A percentile compares a stretch with the other conserved stretches of the same genome.
phyloP scores from a whole-genome alignment of 1,284 basidiomycete genomes.

The Cryptococcus neoformans region DNA sequence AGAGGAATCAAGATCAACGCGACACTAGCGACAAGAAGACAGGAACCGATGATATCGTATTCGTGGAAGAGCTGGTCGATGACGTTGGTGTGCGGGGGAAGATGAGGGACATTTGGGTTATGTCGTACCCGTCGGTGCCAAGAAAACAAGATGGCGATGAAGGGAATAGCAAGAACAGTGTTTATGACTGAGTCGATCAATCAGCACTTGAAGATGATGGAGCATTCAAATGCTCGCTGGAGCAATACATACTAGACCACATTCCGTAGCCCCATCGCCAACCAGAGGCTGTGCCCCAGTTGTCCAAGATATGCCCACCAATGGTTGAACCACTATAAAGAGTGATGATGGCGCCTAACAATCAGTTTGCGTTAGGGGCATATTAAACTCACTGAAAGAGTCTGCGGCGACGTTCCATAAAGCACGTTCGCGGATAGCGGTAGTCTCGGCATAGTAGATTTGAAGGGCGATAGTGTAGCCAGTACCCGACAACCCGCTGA shows the following conservation, averaged over 20 bases:
- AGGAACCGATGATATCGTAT: constrained; percentile 6
- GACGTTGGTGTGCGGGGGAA: neutral
- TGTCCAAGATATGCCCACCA: no score
- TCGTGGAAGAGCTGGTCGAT: constrained; percentile 8
- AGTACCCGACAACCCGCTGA: constrained; percentile 5
- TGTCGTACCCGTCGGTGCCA: constrained; percentile 3
- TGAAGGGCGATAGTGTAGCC: constrained; percentile 7
- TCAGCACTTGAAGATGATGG: neutral
- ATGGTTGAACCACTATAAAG: neutral
- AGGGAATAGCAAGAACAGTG: constrained; percentile 5
- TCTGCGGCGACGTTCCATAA: constrained; percentile 10
- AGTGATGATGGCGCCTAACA: constrained; percentile 2
- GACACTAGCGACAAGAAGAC: constrained; percentile 3
- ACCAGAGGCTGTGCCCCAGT: no score
- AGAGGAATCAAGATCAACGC: constrained; percentile 5
- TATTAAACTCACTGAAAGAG: constrained; percentile 4
- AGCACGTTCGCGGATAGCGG: constrained; percentile 6
- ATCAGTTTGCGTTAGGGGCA: neutral
- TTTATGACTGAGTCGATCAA: constrained; percentile 2
- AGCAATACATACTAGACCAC: no score
- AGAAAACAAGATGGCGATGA: constrained; percentile 4
- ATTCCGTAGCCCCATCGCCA: no score
- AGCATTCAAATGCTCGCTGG: no score
- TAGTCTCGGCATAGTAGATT: constrained; percentile 8
- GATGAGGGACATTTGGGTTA: neutral